Base-by-base conservation (phyloP, 169 alveolate species). In the Besnoitia besnoiti region DNA sequence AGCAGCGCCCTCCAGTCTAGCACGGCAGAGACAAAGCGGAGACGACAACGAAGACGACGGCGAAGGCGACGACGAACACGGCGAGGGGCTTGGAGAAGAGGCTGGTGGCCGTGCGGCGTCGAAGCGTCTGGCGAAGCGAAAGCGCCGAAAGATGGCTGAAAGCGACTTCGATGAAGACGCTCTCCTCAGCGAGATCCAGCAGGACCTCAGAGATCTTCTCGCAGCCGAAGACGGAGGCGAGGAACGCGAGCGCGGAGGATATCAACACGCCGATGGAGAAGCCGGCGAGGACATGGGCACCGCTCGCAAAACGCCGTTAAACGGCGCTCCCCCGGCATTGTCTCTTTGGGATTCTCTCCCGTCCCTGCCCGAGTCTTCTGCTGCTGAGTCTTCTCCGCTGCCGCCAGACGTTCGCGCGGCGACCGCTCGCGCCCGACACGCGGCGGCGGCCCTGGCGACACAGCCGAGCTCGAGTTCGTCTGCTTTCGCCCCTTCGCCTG, bases 201-300 rank as follows among this genome's bases (percentile, higher is more conserved):
- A 24, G 30, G 87, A 77, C 37, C 55, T 77, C 3, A 30, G 14
- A 21, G 55, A 77, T 4, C 59, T 77, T 14, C 59, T 77, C 10
- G 87, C 80, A 30, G 80, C 8, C 44, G 50, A 77, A 27, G 87
- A 19, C 14, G 61, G 40, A 77, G 87, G 35, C 0, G 87, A 77
- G 40, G 59, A 40, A 42, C 40, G 14, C 12, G 87, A 76, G n/a
- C 14, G 24, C 8, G n/a, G n/a, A 10, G 50, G 27, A 76, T 7
- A 76, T 4, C 37, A 39, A 40, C 27, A 76, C 4, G 50, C 44
- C 8, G 50, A 77, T 4, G 55, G 14, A 39, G 87, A 77, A 10
- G 87, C 33, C 10, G 87, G 7, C 24, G 67, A 55, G 30, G 46
- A 7, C 46, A n/a, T 1, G 39, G 14, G 46, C 44, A 73, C 14